Conservation (phyloP, 257 asterid genomes). For the Lycium barbarum region DNA sequence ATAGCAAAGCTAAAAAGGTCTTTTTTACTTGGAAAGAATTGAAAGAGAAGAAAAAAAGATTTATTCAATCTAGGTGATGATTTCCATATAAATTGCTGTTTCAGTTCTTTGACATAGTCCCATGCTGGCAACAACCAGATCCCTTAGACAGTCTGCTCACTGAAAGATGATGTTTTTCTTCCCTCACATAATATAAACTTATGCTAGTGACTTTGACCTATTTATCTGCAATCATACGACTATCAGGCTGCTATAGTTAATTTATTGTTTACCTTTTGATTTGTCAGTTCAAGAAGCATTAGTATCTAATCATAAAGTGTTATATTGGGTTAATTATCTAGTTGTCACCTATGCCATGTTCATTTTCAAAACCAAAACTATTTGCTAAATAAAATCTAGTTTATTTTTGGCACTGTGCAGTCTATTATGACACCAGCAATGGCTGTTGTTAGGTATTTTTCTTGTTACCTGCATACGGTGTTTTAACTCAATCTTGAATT, state of each 20-base stretch:
- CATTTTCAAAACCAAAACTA: background rate
- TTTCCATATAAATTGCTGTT: background rate
- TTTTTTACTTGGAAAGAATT: background rate
- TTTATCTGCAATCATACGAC: background rate
- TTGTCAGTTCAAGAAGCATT: background rate
- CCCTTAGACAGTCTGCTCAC: background rate
- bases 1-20: background rate
- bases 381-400: background rate
- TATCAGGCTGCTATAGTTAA: background rate
- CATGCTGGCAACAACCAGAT: background rate
- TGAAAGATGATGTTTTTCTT: background rate
- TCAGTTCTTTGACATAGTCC: background rate
- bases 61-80: background rate
- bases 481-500: conserved; percentile 23
- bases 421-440: background rate
- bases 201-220: background rate
- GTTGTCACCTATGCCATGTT: background rate
- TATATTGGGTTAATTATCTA: background rate
- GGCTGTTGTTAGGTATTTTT: background rate
- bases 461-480: background rate
- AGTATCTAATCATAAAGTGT: background rate
- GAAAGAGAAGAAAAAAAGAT: background rate
- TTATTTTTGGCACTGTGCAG: background rate
- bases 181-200: background rate
- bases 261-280: background rate